Percentiles rank a stretch among this genome's conserved stretches.
These are phyloP conservation scores for Parietaria judaica DNA, from an alignment of 306 rosid species.

Conservation along the genomic window DNA sequence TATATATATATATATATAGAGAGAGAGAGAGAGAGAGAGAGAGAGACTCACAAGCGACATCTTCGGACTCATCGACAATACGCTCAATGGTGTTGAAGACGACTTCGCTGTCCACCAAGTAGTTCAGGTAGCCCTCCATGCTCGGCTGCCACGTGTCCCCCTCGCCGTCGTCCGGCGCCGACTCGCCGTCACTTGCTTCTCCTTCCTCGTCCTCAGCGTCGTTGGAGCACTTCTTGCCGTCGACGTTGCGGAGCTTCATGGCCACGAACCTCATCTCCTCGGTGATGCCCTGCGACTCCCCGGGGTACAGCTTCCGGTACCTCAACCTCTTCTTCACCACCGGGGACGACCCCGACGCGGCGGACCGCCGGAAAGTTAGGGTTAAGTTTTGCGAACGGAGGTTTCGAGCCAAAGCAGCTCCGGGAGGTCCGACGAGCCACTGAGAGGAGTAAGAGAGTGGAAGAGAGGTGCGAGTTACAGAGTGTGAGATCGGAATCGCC, in stretches of 20 bases:
- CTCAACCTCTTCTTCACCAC: constrained; percentile 38
- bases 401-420: too few relatives aligned
- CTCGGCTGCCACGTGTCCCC: constrained; percentile 53
- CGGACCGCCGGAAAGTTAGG: constrained; percentile 20
- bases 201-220: constrained; percentile 14
- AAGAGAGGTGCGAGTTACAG: constrained; percentile 2
- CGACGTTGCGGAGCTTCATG: constrained; percentile 63
- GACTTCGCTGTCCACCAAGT: constrained; percentile 62
- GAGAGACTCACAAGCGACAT: constrained; percentile 56
- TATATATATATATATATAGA: too few relatives aligned
- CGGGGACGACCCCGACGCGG: constrained; percentile 23
- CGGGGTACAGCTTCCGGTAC: constrained; percentile 63
- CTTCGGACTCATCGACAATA: constrained; percentile 57
- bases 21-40: background rate
- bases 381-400: constrained; percentile 9
- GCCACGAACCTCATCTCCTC: constrained; percentile 95
- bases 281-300: constrained; percentile 72
- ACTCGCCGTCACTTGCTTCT: constrained; percentile 3
- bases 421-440: background rate
- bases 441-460: constrained; percentile 1
- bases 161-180: constrained; percentile 15
- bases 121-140: constrained; percentile 49
- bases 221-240: constrained; percentile 25
- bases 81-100: constrained; percentile 67
- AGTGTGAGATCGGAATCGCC: constrained; percentile 22